These are phyloP conservation scores for Gossypium raimondii DNA, from an alignment of 345 rosid genomes.

Conservation along the genomic window DNA sequence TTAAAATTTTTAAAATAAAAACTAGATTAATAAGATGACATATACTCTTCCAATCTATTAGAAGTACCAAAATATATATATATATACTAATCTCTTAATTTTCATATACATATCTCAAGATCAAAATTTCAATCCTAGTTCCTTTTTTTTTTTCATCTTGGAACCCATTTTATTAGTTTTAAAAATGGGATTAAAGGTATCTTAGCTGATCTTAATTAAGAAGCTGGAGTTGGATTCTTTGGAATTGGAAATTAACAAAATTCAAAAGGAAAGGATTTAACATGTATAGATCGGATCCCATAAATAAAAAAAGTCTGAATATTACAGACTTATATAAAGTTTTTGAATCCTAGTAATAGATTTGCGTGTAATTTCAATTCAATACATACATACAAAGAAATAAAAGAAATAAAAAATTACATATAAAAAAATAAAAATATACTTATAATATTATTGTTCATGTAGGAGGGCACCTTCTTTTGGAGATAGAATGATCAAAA, in stretches of 20 bases:
- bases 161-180: too few species aligned
- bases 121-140: neutral
- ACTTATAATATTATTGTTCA: neutral
- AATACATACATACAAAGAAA: conserved; percentile 2
- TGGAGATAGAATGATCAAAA: conserved; percentile 3
- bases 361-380: conserved; percentile 7
- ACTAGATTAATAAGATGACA: neutral
- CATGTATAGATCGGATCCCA: conserved; percentile 8
- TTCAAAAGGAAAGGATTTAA: neutral
- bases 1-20: neutral
- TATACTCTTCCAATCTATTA: neutral
- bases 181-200: neutral
- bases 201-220: neutral
- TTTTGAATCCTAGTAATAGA: neutral
- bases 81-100: too few species aligned
- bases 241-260: neutral
- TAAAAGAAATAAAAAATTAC: neutral
- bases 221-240: neutral
- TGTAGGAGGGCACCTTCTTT: conserved; percentile 20
- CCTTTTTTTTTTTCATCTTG: too few species aligned
- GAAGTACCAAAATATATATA: too few species aligned
- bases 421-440: neutral
- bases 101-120: conserved; percentile 1
- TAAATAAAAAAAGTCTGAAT: neutral
- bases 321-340: neutral